These are phyloP conservation scores for Knufia fluminis DNA, from an alignment of 2,329 filamentous ascomycete species.

Conservation along the genomic window DNA sequence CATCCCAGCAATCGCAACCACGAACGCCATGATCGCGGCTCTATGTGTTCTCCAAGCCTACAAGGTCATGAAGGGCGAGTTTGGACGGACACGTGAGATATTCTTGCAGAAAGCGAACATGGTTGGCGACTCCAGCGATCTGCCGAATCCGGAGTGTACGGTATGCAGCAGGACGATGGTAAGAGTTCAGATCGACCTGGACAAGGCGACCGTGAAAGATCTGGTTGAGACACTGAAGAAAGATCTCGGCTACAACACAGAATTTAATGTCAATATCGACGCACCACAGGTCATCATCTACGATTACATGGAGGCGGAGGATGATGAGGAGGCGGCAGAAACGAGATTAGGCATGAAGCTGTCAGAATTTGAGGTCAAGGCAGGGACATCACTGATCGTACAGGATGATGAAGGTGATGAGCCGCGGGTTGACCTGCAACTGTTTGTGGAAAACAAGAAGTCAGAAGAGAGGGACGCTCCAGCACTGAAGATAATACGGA, in stretches of 20 bases:
- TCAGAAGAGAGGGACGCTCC: slow-evolving; percentile 30
- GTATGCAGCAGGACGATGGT: slow-evolving; percentile 70
- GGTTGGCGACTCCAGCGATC: slow-evolving; percentile 50
- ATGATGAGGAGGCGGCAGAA: slow-evolving; percentile 52
- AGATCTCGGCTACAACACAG: slow-evolving; percentile 68
- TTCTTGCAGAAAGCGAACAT: slow-evolving; percentile 59
- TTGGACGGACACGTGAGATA: slow-evolving; percentile 66
- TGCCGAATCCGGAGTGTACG: slow-evolving; percentile 72
- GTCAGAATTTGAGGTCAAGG: slow-evolving; percentile 62
- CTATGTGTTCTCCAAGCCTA: slow-evolving; percentile 87
- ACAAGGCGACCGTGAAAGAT: slow-evolving; percentile 65
- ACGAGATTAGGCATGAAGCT: slow-evolving; percentile 53
- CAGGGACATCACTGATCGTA: slow-evolving; percentile 69
- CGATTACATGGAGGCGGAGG: slow-evolving; percentile 70
- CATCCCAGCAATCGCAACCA: slow-evolving; percentile 95
- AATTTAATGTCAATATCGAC: slow-evolving; percentile 58
- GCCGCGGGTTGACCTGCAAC: slow-evolving; percentile 68
- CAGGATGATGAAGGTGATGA: slow-evolving; percentile 56
- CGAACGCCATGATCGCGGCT: slow-evolving; percentile 90
- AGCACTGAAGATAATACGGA: slow-evolving; percentile 31
- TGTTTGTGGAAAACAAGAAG: slow-evolving; percentile 39
- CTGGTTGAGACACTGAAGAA: slow-evolving; percentile 63
- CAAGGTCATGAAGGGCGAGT: slow-evolving; percentile 72
- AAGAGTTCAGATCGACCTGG: slow-evolving; percentile 58
- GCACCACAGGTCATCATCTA: slow-evolving; percentile 72